Base-by-base conservation (phyloP, 768 basidiomycete species). In the Auriculariales sp. region DNA sequence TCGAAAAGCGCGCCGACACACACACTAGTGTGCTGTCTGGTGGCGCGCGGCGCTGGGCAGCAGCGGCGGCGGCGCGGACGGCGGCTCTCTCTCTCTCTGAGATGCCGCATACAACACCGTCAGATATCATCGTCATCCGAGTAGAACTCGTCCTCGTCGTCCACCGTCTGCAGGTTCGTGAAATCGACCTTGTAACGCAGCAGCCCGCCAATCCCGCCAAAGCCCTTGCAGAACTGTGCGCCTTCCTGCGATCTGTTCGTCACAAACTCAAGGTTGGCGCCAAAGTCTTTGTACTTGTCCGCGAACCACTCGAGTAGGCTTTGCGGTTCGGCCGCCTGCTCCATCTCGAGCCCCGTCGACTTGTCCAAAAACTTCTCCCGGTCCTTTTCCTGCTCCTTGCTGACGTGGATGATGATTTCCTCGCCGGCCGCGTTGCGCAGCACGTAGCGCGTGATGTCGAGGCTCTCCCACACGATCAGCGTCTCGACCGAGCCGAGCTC, bases 111-210 rank as follows among this genome's bases (percentile, higher is more conserved):
- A 72, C 84, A 78, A 71, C 68, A 79, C 70, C 76, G 88, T 90
- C 87, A 90, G 71, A 90, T 75, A 57, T 71, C 81, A 52, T 82
- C 83, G 52, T 84, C 82, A 55, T 73, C 73, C 61, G 74, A 79
- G 66, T 86, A 90, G 69, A 88, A 86, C 66, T 91, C 87, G 59
- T 89, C 87, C 28, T 85, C 86, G 28, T 90, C 86, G 57, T 90
- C 87, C 22, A 79, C 54, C 42, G 72, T 70, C 19, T 76, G 72
- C 34, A 98, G 72, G 62, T 83, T 86, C 57, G 75, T 74, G 68
- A 98, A 88, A 69, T 95, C 94, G 58, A 98, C 91, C 71, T 98
- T 98, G 79, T 99, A 99, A 46, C 94, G 78, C 52, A 95, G 68
- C 52, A 97, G 71, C 27, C 93, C 94, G 27, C 94, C 94, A 56